These are phyloP conservation scores for Elongisporangium undulatum DNA, from an alignment of 352 stramenopile species.

Conservation along the genomic window DNA sequence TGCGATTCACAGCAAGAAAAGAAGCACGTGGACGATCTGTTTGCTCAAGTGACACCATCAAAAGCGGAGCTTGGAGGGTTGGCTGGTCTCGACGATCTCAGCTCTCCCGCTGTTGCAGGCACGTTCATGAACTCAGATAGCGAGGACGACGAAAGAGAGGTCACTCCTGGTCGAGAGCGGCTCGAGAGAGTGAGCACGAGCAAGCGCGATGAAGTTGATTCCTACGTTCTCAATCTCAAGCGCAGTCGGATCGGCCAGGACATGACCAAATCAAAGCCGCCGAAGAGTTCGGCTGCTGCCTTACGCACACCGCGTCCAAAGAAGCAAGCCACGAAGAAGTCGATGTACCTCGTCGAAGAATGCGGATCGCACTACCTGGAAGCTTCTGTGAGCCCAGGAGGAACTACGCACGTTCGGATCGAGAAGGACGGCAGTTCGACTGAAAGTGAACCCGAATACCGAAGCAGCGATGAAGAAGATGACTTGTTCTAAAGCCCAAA, in stretches of 20 bases:
- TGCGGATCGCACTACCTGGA: conserved; percentile 42
- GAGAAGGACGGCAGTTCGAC: conserved; percentile 48
- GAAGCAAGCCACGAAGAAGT: conserved; percentile 17
- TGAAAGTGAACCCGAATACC: conserved; percentile 21
- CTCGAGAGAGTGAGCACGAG: conserved; percentile 52
- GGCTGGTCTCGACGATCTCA: conserved; percentile 41
- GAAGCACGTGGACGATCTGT: conserved; percentile 70
- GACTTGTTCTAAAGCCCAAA: conserved; percentile 7
- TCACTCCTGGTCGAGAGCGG: conserved; percentile 23
- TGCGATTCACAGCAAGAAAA: conserved; percentile 50
- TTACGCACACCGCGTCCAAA: conserved; percentile 7
- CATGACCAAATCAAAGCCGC: conserved; percentile 2
- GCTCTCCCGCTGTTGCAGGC: conserved; percentile 30
- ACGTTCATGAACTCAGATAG: conserved; percentile 43
- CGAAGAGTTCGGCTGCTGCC: conserved; percentile 1
- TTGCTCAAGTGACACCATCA: conserved; percentile 43
- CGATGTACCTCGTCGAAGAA: conserved; percentile 42
- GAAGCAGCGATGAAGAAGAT: conserved; percentile 25
- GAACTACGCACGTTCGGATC: conserved; percentile 55
- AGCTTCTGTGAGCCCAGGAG: conserved; percentile 50
- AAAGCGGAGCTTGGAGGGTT: conserved; percentile 24
- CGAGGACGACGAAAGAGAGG: conserved; percentile 31
- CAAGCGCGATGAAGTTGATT: conserved; percentile 71
- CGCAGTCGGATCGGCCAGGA: conserved; percentile 24
- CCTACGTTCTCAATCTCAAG: conserved; percentile 68